These are phyloP conservation scores for Tulasnella calospora DNA, from an alignment of 768 basidiomycete species.

Conservation along the genomic window DNA sequence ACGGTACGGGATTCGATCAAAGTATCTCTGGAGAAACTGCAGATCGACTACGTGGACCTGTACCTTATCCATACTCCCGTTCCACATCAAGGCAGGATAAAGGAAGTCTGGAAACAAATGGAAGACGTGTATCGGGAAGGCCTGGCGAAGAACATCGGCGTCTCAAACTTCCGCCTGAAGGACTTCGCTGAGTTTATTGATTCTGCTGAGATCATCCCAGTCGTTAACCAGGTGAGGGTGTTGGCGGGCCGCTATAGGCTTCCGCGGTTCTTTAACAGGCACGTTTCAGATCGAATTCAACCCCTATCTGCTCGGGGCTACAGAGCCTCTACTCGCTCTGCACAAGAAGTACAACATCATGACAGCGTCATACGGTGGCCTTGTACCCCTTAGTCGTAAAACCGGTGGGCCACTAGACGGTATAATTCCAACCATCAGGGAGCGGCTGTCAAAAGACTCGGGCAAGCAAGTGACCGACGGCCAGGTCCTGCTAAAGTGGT, in stretches of 20 bases:
- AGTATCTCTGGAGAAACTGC: constrained; percentile 33
- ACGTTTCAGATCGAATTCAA: constrained; percentile 38
- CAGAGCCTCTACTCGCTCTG: constrained; percentile 32
- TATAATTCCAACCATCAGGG: constrained; percentile 8
- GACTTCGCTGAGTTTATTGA: constrained; percentile 36
- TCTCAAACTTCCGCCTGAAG: constrained; percentile 39
- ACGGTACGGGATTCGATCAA: constrained; percentile 33
- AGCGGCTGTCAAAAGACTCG: neutral
- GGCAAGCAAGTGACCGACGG: constrained; percentile 2
- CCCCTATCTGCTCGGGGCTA: constrained; percentile 35
- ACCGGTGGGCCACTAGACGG: neutral
- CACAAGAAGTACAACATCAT: constrained; percentile 34
- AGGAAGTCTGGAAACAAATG: constrained; percentile 34
- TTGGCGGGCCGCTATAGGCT: neutral
- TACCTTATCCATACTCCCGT: constrained; percentile 37
- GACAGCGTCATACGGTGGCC: constrained; percentile 12
- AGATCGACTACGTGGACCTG: constrained; percentile 34
- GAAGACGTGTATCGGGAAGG: constrained; percentile 35
- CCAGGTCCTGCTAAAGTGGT: constrained; percentile 20
- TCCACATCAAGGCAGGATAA: constrained; percentile 27
- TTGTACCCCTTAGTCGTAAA: neutral
- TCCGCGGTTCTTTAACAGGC: neutral
- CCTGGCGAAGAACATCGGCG: constrained; percentile 38
- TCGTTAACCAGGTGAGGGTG: constrained; percentile 36
- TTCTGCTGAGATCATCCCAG: constrained; percentile 34